Evolutionary conservation across 169 alveolate species (phyloP).

Genomic region (Ichthyophthirius multifiliis): DNA sequence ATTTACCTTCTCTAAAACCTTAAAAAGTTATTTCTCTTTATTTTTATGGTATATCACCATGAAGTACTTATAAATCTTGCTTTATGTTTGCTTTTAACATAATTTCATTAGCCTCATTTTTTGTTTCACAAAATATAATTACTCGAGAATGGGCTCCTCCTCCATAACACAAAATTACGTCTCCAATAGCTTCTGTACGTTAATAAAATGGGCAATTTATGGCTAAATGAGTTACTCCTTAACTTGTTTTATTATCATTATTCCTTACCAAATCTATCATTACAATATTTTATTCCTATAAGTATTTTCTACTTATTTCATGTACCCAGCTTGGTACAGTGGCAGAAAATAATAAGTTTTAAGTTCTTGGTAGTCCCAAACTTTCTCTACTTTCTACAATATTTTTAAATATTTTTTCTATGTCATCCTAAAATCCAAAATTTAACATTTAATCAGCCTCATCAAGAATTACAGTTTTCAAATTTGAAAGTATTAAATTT

Average conservation of each 20-base stretch:
- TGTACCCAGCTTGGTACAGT: slow-evolving; percentile 91
- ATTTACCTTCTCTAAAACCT: slow-evolving; percentile 83
- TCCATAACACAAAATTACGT: slow-evolving; percentile 78
- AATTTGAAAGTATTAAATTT: slow-evolving; percentile 61
- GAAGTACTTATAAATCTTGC: slow-evolving; percentile 80
- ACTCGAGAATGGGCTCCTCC: slow-evolving; percentile 82
- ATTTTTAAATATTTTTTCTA: slow-evolving; percentile 81
- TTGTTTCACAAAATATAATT: slow-evolving; percentile 90
- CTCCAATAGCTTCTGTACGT: slow-evolving; percentile 84
- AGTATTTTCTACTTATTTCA: slow-evolving; percentile 28
- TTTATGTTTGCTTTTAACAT: slow-evolving; percentile 74
- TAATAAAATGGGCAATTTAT: slow-evolving; percentile 81
- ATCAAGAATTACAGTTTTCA: slow-evolving; percentile 65
- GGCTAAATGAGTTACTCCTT: slow-evolving; percentile 85
- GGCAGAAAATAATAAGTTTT: slow-evolving; percentile 89
- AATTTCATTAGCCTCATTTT: slow-evolving; percentile 86
- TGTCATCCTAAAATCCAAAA: slow-evolving; percentile 83
- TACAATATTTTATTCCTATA: slow-evolving; percentile 62
- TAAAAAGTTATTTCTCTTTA: slow-evolving; percentile 87
- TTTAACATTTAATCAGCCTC: slow-evolving; percentile 87
- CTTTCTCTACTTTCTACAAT: slow-evolving; percentile 56
- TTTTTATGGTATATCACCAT: slow-evolving; percentile 90
- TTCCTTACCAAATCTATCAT: slow-evolving; percentile 79
- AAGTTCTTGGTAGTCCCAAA: slow-evolving; percentile 47
- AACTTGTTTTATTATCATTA: slow-evolving; percentile 74